phyloP scores from a whole-genome alignment of 352 stramenopile species.

The Hyaloperonospora arabidopsidis region DNA sequence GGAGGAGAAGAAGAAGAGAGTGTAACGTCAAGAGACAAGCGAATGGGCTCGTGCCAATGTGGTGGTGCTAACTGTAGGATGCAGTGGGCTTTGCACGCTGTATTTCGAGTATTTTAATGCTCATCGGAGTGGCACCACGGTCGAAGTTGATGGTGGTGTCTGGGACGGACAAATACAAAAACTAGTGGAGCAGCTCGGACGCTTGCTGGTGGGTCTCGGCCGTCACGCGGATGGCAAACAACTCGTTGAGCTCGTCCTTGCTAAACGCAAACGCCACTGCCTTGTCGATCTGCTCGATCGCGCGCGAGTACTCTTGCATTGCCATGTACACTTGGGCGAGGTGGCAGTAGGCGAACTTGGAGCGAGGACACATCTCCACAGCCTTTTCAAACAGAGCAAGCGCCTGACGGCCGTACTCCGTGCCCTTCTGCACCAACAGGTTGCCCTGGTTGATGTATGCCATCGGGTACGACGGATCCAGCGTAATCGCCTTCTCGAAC shows the following conservation, averaged over 20 bases:
- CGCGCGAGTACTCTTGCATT: conserved; percentile 73
- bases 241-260: conserved; percentile 66
- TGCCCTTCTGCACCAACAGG: conserved; percentile 66
- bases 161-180: too few relatives aligned
- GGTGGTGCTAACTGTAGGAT: neutral
- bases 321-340: conserved; percentile 80
- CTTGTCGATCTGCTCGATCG: conserved; percentile 77
- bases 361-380: conserved; percentile 67
- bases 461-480: conserved; percentile 80
- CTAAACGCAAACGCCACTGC: conserved; percentile 66
- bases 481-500: conserved; percentile 75
- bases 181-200: conserved; percentile 51
- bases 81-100: neutral
- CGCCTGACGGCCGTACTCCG: conserved; percentile 61
- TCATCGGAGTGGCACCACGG: conserved; percentile 2
- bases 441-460: conserved; percentile 84
- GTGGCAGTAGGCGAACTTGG: conserved; percentile 80
- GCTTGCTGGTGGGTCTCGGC: conserved; percentile 70
- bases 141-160: conserved; percentile 4
- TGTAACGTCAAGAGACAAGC: neutral
- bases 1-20: conserved; percentile 11
- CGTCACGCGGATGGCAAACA: conserved; percentile 73
- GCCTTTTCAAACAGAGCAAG: conserved; percentile 71
- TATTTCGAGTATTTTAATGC: conserved; percentile 4
- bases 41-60: neutral